phyloP scores from a whole-genome alignment of 2,329 filamentous ascomycete species.

The Chlorencoelia australis region DNA sequence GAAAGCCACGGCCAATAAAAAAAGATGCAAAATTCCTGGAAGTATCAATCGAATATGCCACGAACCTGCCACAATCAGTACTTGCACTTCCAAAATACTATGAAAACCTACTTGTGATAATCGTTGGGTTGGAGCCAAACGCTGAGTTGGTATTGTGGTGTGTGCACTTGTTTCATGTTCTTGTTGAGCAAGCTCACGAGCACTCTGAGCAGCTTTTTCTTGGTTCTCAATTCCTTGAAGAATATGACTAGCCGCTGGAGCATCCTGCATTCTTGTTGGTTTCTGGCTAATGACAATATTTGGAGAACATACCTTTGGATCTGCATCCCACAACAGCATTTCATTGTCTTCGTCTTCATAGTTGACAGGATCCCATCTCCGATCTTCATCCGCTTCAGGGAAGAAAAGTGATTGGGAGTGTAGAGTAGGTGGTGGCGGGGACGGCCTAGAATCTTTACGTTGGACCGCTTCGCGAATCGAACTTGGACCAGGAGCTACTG shows the following conservation, averaged over 20 bases:
- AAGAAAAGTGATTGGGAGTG: constrained; percentile 63
- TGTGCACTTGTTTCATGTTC: constrained; percentile 5
- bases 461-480: constrained; percentile 20
- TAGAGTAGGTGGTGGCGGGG: constrained; percentile 45
- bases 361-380: constrained; percentile 61
- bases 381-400: constrained; percentile 53
- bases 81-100: constrained; percentile 7
- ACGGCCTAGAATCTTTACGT: constrained; percentile 34
- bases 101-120: constrained; percentile 53
- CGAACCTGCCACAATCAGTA: constrained; percentile 22
- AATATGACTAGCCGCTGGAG: no score
- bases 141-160: constrained; percentile 20
- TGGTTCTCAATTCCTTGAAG: no score
- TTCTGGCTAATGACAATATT: no score
- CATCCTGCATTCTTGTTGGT: no score
- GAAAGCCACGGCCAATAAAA: no score
- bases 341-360: constrained; percentile 56
- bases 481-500: constrained; percentile 15
- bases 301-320: constrained; percentile 42
- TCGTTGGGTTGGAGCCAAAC: constrained; percentile 63
- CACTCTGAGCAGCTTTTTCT: no score
- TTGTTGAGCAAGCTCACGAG: not conserved
- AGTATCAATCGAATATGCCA: constrained; percentile 25
- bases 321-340: constrained; percentile 66
- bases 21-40: not conserved